Conservation (phyloP, 2,329 filamentous ascomycete genomes). For the Grosmannia penicillata region DNA sequence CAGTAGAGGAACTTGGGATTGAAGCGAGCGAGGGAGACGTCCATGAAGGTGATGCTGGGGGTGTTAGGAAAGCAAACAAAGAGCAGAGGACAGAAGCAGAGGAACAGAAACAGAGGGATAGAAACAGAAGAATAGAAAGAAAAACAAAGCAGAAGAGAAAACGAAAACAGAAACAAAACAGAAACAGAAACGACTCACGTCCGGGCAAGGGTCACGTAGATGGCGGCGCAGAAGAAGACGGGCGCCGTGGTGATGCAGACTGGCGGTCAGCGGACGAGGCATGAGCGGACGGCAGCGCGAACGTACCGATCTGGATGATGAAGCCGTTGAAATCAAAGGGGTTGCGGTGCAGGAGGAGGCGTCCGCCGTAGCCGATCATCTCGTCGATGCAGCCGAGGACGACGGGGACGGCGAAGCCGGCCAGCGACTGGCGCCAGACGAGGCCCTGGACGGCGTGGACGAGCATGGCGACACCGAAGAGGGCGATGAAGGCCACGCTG, state of each 20-base stretch:
- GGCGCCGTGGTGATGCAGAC: constrained; percentile 42
- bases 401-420: constrained; percentile 34
- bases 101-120: too few relatives aligned
- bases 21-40: constrained; percentile 23
- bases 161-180: background rate
- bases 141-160: background rate
- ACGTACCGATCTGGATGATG: constrained; percentile 47
- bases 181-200: constrained; percentile 5
- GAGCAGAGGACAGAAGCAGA: background rate
- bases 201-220: constrained; percentile 45
- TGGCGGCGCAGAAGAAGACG: constrained; percentile 45
- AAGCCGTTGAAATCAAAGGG: constrained; percentile 45
- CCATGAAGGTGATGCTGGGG: constrained; percentile 21
- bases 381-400: constrained; percentile 40
- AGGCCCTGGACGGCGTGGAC: constrained; percentile 30
- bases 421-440: constrained; percentile 27
- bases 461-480: constrained; percentile 31
- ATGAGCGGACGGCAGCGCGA: background rate
- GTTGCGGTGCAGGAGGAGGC: constrained; percentile 40
- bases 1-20: constrained; percentile 25
- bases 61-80: background rate
- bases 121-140: background rate
- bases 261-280: constrained; percentile 12
- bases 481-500: constrained; percentile 25
- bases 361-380: constrained; percentile 46